A percentile compares a stretch with the other conserved stretches of the same genome.
Evolutionary conservation across 208 protist species (phyloP).

Genomic region (Zelonia costaricensis): DNA sequence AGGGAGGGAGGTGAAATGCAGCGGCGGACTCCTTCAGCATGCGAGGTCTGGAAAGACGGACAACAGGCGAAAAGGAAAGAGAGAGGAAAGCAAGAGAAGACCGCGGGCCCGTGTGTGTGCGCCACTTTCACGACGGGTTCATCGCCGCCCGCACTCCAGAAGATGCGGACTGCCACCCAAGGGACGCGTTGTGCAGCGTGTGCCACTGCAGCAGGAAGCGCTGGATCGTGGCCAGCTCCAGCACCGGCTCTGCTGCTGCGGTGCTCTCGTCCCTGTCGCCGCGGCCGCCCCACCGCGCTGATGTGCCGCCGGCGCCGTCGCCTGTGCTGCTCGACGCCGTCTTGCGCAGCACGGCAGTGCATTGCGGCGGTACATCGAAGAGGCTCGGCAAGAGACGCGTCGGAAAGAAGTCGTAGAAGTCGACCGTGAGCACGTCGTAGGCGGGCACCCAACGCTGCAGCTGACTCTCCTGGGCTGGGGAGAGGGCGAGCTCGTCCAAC

Average conservation of each 20-base stretch:
- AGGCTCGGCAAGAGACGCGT: conserved; percentile 32
- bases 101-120: not conserved
- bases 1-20: not conserved
- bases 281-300: not conserved
- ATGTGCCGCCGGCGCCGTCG: not conserved
- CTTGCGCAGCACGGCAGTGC: conserved; percentile 23
- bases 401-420: conserved; percentile 78
- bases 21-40: too few relatives aligned
- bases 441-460: conserved; percentile 27
- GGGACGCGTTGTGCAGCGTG: conserved; percentile 15
- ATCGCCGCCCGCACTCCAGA: too few relatives aligned
- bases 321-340: not conserved
- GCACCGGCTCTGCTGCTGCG: not conserved
- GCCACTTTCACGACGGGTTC: too few relatives aligned
- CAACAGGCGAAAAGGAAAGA: too few relatives aligned
- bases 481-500: conserved; percentile 61
- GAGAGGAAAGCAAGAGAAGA: not conserved
- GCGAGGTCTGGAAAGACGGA: too few relatives aligned
- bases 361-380: conserved; percentile 52
- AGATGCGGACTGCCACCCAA: not conserved
- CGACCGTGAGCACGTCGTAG: conserved; percentile 52
- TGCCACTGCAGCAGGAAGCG: conserved; percentile 30
- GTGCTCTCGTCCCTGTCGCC: not conserved
- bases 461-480: conserved; percentile 1
- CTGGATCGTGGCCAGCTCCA: conserved; percentile 16